phyloP scores from a whole-genome alignment of 495 filamentous ascomycete species.

The Penicillium nucicola region DNA sequence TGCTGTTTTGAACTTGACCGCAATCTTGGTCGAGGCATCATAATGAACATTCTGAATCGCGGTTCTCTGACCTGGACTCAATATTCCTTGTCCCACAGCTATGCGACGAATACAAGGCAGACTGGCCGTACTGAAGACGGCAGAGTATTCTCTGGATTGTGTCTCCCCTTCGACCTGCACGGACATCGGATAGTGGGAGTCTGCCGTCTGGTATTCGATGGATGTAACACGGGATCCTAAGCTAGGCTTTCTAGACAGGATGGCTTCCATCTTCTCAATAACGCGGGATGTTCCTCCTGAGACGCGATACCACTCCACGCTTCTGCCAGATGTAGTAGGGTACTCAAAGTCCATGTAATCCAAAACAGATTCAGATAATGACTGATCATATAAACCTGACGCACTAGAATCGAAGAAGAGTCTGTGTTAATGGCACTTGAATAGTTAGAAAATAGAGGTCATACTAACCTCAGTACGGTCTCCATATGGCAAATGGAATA shows the following conservation, averaged over 20 bases:
- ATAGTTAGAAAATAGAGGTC: background rate
- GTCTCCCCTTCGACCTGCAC: background rate
- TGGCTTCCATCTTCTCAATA: slow-evolving; percentile 12
- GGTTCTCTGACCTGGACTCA: slow-evolving; percentile 12
- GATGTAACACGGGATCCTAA: background rate
- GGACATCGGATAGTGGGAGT: background rate
- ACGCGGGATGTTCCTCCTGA: slow-evolving; percentile 14
- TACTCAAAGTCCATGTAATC: slow-evolving; percentile 31
- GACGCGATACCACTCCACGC: slow-evolving; percentile 14
- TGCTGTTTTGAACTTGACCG: slow-evolving; percentile 15
- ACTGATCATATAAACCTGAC: slow-evolving; percentile 32
- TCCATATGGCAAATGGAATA: slow-evolving; percentile 2
- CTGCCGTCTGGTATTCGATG: background rate
- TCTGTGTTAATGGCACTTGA: background rate
- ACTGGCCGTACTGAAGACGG: slow-evolving; percentile 19
- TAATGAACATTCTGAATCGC: slow-evolving; percentile 23
- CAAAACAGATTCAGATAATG: slow-evolving; percentile 30
- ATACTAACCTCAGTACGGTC: background rate
- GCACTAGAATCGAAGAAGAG: slow-evolving; percentile 4
- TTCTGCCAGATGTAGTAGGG: background rate
- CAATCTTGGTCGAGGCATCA: slow-evolving; percentile 22
- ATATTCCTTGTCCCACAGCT: slow-evolving; percentile 7
- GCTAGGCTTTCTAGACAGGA: background rate
- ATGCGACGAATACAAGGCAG: slow-evolving; percentile 20
- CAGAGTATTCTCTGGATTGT: slow-evolving; percentile 6